Evolutionary conservation across 2,329 filamentous ascomycete species (phyloP).

Genomic region (Epicoccum nigrum): DNA sequence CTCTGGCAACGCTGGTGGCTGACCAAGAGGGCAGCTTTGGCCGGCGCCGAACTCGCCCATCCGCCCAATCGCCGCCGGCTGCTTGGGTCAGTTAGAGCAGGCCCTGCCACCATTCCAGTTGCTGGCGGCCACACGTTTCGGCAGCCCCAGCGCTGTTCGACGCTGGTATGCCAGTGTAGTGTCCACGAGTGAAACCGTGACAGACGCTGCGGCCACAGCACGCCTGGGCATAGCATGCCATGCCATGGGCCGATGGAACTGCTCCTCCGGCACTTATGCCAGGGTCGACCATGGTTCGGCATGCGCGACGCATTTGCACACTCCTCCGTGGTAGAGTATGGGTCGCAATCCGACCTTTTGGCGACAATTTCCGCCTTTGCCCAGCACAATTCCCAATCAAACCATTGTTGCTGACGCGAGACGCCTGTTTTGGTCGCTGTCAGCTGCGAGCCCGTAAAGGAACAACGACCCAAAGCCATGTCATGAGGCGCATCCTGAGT

Average conservation of each 20-base stretch:
- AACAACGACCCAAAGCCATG: conserved; percentile 18
- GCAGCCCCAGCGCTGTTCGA: conserved; percentile 10
- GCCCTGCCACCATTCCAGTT: conserved; percentile 10
- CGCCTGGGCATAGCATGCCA: background rate
- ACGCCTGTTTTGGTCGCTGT: conserved; percentile 20
- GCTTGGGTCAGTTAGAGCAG: conserved; percentile 18
- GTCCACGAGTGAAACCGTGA: conserved; percentile 14
- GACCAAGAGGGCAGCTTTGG: conserved; percentile 9
- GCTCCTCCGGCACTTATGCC: conserved; percentile 9
- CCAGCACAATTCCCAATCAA: conserved; percentile 17
- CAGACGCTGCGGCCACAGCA: conserved; percentile 16
- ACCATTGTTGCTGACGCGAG: conserved; percentile 30
- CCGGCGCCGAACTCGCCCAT: conserved; percentile 11
- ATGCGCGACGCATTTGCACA: conserved; percentile 22
- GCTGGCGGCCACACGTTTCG: conserved; percentile 9
- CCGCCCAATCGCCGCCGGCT: conserved; percentile 15
- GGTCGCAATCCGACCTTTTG: conserved; percentile 12
- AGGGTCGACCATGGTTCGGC: conserved; percentile 16
- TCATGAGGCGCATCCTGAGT: conserved; percentile 15
- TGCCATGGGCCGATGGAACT: conserved; percentile 1
- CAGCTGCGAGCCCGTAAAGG: conserved; percentile 16
- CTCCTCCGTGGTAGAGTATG: conserved; percentile 18
- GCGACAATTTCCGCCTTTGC: conserved; percentile 26
- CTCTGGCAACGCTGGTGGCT: conserved; percentile 7
- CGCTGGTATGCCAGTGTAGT: conserved; percentile 9